Percentiles rank a stretch among this genome's conserved stretches.
Conservation (phyloP, 371 early-diverging fungal genomes). For the Apophysomyces sp. region DNA sequence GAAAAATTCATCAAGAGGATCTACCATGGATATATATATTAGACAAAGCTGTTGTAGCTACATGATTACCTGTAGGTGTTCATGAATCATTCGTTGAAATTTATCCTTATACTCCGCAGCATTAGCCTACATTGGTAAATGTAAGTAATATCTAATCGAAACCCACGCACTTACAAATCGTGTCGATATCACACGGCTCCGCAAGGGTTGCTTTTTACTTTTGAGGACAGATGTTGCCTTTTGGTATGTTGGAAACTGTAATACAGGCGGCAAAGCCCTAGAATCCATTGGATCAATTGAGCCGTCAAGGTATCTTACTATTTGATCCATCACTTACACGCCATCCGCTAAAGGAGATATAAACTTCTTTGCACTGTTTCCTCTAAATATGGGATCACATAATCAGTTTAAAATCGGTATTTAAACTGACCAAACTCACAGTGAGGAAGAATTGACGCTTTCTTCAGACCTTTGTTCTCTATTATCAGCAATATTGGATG, state of each 20-base stretch:
- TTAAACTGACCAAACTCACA: too few species aligned
- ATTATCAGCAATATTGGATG: too few species aligned
- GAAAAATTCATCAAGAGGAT: constrained; percentile 36
- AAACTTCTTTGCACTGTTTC: not conserved
- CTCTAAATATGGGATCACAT: not conserved
- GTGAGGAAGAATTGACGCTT: not conserved
- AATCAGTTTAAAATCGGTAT: not conserved
- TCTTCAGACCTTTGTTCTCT: not conserved
- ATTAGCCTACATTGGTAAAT: constrained; percentile 21
- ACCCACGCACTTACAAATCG: constrained; percentile 11
- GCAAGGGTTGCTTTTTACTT: constrained; percentile 5
- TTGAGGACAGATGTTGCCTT: constrained; percentile 9
- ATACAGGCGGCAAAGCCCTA: constrained; percentile 13
- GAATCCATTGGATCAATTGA: too few species aligned
- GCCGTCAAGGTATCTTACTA: not conserved
- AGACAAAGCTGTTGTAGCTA: not conserved
- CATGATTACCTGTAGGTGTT: constrained; percentile 51
- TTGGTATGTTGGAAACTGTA: constrained; percentile 14
- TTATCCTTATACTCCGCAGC: constrained; percentile 44
- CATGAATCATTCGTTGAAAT: constrained; percentile 49
- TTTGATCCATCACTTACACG: constrained; percentile 1
- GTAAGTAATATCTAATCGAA: not conserved
- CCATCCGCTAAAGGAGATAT: constrained; percentile 10
- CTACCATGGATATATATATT: constrained; percentile 8
- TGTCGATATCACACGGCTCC: constrained; percentile 13